Evolutionary conservation across 495 filamentous ascomycete genomes (phyloP).

Genomic region (Aspergillus taichungensis): DNA sequence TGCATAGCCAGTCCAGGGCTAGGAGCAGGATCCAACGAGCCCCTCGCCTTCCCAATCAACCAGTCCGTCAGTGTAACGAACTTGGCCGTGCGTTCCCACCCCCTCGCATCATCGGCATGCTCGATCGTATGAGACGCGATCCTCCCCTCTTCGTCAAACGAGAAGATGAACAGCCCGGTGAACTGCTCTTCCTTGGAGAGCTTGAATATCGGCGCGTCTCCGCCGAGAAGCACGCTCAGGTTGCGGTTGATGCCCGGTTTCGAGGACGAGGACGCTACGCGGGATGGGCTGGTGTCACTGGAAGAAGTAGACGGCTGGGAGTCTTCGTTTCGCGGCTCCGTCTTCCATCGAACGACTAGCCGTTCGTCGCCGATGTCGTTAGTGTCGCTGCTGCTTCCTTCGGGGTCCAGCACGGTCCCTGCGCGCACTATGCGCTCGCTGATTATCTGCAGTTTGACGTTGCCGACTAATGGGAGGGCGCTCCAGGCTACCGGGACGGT

Average conservation of each 20-base stretch:
- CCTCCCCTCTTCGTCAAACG: constrained; percentile 84
- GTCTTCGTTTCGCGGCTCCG: constrained; percentile 39
- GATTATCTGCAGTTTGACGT: constrained; percentile 76
- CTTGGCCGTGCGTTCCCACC: constrained; percentile 59
- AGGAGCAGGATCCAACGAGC: constrained; percentile 34
- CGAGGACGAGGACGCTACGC: constrained; percentile 1
- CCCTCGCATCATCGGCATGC: constrained; percentile 70
- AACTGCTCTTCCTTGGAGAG: constrained; percentile 51
- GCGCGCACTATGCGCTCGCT: constrained; percentile 74
- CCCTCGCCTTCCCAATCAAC: constrained; percentile 59
- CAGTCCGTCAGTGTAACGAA: constrained; percentile 85
- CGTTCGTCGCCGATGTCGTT: constrained; percentile 55
- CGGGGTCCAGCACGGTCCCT: constrained; percentile 28
- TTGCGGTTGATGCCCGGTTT: constrained; percentile 28
- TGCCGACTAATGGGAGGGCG: constrained; percentile 77
- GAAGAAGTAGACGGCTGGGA: constrained; percentile 9
- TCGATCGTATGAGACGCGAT: constrained; percentile 86
- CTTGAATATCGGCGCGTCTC: constrained; percentile 64
- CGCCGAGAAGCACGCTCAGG: constrained; percentile 37
- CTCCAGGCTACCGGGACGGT: constrained; percentile 95
- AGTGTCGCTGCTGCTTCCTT: constrained; percentile 12
- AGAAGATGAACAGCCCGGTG: constrained; percentile 81
- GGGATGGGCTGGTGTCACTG: too few relatives aligned
- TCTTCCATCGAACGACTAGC: constrained; percentile 80
- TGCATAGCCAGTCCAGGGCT: constrained; percentile 27